A percentile compares a stretch with the other conserved stretches of the same genome.
Evolutionary conservation across 768 basidiomycete species (phyloP).

Genomic region (Sporobolomyces phaffii): DNA sequence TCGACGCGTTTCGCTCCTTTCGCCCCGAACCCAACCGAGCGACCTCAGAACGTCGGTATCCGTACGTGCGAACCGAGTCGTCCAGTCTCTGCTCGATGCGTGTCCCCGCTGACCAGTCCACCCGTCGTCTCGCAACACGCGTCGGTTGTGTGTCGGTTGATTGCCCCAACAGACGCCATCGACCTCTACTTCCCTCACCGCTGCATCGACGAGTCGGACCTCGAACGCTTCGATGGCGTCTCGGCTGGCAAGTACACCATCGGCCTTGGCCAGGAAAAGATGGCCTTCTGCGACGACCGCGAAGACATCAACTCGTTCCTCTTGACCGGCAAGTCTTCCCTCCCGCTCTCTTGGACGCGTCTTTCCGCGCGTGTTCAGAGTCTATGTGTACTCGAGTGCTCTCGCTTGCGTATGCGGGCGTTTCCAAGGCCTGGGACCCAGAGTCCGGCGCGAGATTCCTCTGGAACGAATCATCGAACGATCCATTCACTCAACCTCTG

Average conservation of each 20-base stretch:
- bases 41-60: constrained; percentile 89
- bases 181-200: constrained; percentile 81
- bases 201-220: constrained; percentile 92
- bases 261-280: constrained; percentile 93
- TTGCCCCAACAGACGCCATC: constrained; percentile 52
- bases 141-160: background rate
- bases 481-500: too few relatives aligned
- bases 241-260: constrained; percentile 96
- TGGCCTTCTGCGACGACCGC: constrained; percentile 97
- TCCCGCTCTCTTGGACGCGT: too few relatives aligned
- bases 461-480: background rate
- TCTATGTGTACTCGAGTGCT: too few relatives aligned
- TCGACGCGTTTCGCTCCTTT: constrained; percentile 17
- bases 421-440: too few relatives aligned
- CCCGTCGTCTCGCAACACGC: background rate
- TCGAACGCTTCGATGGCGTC: constrained; percentile 90
- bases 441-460: too few relatives aligned
- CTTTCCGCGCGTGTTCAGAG: too few relatives aligned
- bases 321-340: constrained; percentile 64
- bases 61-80: too few relatives aligned
- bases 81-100: too few relatives aligned
- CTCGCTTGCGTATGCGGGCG: too few relatives aligned
- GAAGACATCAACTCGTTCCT: constrained; percentile 99
- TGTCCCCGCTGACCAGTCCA: too few relatives aligned
- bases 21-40: constrained; percentile 43